phyloP scores from a whole-genome alignment of 805 yeast species.

The Candida dajiaensis region DNA sequence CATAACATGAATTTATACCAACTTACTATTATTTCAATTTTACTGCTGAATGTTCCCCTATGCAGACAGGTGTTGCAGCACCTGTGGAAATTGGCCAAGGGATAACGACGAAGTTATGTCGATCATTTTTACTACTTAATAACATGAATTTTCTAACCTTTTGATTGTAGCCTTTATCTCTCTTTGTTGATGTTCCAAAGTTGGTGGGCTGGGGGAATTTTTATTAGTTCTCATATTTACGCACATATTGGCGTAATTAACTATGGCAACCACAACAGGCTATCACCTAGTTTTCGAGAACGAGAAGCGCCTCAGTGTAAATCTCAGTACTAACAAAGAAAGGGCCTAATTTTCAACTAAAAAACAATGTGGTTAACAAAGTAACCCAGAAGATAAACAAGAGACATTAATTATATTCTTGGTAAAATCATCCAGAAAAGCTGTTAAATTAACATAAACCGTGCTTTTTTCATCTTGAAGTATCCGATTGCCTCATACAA shows the following conservation, averaged over 20 bases:
- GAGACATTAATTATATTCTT: not conserved
- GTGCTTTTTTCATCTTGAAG: not conserved
- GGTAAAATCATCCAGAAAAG: not conserved
- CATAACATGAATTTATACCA: constrained; percentile 4
- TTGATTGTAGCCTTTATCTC: not conserved
- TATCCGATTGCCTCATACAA: not conserved
- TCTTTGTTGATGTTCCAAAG: not conserved
- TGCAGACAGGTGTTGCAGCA: not conserved
- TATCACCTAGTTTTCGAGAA: no score
- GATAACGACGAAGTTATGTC: not conserved
- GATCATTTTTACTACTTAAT: not conserved
- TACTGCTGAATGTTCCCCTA: not conserved
- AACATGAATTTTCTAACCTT: not conserved
- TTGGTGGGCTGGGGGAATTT: not conserved
- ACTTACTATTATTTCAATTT: constrained; percentile 1
- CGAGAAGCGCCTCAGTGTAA: not conserved
- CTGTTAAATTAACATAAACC: not conserved
- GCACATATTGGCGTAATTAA: not conserved
- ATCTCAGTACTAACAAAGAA: not conserved
- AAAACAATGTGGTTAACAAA: not conserved
- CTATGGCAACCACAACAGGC: not conserved
- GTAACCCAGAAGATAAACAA: not conserved
- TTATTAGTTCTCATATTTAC: constrained; percentile 1
- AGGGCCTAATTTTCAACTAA: not conserved
- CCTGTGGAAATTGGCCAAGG: not conserved